Evolutionary conservation across 2,329 filamentous ascomycete genomes (phyloP).

Genomic region (Phialophora macrospora): DNA sequence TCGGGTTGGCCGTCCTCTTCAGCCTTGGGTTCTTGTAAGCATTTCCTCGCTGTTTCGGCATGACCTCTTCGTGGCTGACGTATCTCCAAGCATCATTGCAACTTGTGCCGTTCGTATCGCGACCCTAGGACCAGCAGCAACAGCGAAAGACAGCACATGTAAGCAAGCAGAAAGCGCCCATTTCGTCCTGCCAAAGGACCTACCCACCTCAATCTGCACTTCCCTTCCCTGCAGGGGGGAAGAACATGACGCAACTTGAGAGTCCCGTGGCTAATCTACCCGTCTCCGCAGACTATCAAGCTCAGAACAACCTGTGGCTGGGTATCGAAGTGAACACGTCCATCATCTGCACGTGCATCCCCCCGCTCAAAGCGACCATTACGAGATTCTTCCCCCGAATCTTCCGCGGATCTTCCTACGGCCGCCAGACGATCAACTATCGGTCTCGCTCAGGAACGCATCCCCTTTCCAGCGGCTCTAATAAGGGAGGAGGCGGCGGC

Average conservation of each 20-base stretch:
- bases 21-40: slow-evolving; percentile 19
- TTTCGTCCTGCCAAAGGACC: neutral
- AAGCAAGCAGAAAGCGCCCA: neutral
- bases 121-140: slow-evolving; percentile 15
- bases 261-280: neutral
- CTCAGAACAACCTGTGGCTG: slow-evolving; percentile 20
- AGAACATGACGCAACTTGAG: neutral
- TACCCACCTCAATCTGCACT: neutral
- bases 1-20: slow-evolving; percentile 15
- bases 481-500: neutral
- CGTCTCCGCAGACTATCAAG: slow-evolving; percentile 9
- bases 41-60: neutral
- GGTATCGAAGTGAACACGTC: slow-evolving; percentile 20
- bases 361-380: slow-evolving; percentile 15
- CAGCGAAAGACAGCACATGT: slow-evolving; percentile 16
- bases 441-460: slow-evolving; percentile 7
- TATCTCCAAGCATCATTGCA: slow-evolving; percentile 13
- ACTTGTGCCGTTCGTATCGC: slow-evolving; percentile 15
- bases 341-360: slow-evolving; percentile 19
- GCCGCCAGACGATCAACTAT: slow-evolving; percentile 5
- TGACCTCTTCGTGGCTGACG: neutral
- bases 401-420: slow-evolving; percentile 17
- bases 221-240: neutral
- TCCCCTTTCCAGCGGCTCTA: neutral
- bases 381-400: slow-evolving; percentile 13